phyloP scores from a whole-genome alignment of 2,329 filamentous ascomycete genomes.

The Cyphellophora europaea region DNA sequence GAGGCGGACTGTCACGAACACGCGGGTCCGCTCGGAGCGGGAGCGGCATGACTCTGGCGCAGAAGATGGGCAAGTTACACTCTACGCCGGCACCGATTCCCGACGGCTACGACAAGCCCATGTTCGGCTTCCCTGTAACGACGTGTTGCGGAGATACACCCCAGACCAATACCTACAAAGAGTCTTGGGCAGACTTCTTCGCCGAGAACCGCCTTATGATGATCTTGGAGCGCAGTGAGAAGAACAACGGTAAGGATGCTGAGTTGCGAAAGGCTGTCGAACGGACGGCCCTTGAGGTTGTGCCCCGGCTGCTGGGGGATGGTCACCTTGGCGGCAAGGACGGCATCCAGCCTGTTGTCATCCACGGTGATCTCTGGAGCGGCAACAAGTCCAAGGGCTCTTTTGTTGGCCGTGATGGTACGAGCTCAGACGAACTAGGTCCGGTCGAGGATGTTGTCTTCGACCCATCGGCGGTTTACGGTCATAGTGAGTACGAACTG shows the following conservation, averaged over 20 bases:
- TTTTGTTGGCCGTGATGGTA: conserved; percentile 39
- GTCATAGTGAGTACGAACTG: conserved; percentile 80
- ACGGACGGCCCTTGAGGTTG: conserved; percentile 51
- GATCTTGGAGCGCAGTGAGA: conserved; percentile 50
- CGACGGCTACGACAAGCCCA: conserved; percentile 45
- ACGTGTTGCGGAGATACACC: conserved; percentile 81
- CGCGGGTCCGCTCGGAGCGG: conserved; percentile 8
- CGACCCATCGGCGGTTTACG: conserved; percentile 73
- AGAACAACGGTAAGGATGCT: conserved; percentile 54
- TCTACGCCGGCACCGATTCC: conserved; percentile 61
- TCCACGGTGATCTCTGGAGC: conserved; percentile 91
- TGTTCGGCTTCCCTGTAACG: conserved; percentile 75
- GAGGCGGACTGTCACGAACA: conserved; percentile 20
- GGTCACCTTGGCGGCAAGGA: conserved; percentile 49
- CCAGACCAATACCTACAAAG: conserved; percentile 66
- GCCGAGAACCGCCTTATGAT: conserved; percentile 62
- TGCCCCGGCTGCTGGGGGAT: conserved; percentile 67
- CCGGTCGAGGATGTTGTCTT: conserved; percentile 66
- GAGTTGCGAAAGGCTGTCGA: conserved; percentile 58
- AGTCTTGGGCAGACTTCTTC: conserved; percentile 79
- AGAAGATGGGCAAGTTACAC: conserved; percentile 72
- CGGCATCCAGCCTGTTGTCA: conserved; percentile 63
- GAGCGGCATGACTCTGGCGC: conserved; percentile 51
- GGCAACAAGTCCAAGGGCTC: conserved; percentile 66
- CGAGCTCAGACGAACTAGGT: conserved; percentile 26